A percentile compares a stretch with the other conserved stretches of the same genome.
Conservation (phyloP, 139 green algal genomes). For the Chlorella sp. region DNA sequence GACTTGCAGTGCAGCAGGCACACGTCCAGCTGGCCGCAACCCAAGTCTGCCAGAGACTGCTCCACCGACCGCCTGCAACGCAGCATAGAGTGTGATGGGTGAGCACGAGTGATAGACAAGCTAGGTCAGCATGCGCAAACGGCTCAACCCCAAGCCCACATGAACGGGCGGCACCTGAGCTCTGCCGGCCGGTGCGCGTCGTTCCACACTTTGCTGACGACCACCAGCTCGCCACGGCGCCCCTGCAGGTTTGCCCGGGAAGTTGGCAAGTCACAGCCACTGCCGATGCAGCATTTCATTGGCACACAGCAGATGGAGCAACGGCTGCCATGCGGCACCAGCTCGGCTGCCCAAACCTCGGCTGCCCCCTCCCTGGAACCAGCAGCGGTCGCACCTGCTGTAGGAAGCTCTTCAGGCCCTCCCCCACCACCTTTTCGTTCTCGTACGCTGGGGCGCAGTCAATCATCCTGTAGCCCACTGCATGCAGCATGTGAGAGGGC, state of each 20-base stretch:
- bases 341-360: too few species aligned
- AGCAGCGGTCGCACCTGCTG: not conserved
- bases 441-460: slow-evolving; percentile 76
- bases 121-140: not conserved
- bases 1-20: slow-evolving; percentile 80
- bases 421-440: slow-evolving; percentile 75
- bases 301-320: too few species aligned
- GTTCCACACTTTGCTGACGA: slow-evolving; percentile 87
- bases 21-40: slow-evolving; percentile 78
- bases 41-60: slow-evolving; percentile 72
- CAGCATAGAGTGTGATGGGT: too few species aligned
- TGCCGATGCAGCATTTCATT: too few species aligned
- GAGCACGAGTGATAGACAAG: not conserved
- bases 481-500: not conserved
- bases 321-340: too few species aligned
- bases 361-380: too few species aligned
- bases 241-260: slow-evolving; percentile 32
- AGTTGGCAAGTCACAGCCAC: too few species aligned
- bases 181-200: slow-evolving; percentile 63
- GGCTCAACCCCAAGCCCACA: too few species aligned
- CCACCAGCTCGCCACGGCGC: slow-evolving; percentile 76
- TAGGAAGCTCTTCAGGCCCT: slow-evolving; percentile 69
- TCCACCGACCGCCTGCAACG: slow-evolving; percentile 59
- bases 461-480: slow-evolving; percentile 76
- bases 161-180: too few species aligned